Evolutionary conservation across 176 grass and related monocot genomes (phyloP).

Genomic region (Eleusine coracana): DNA sequence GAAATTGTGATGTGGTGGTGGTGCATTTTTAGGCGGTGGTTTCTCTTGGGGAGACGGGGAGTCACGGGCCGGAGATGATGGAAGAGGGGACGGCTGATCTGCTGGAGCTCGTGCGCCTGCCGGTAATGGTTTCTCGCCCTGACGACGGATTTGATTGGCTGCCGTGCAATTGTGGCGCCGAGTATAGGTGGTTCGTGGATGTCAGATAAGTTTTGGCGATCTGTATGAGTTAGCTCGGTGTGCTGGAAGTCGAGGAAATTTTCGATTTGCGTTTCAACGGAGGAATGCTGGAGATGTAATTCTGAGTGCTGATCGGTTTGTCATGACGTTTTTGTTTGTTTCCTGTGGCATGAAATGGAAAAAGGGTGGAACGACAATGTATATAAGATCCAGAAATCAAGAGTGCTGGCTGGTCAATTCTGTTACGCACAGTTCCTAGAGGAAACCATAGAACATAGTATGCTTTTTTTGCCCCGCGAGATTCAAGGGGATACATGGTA

Average conservation of each 20-base stretch:
- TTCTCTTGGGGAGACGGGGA: background rate
- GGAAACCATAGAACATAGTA: background rate
- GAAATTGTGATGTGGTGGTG: background rate
- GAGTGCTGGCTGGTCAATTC: background rate
- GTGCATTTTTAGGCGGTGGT: slow-evolving; percentile 6
- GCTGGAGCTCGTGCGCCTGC: slow-evolving; percentile 33
- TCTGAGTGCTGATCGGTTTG: background rate
- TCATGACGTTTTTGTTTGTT: background rate
- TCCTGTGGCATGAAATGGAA: background rate
- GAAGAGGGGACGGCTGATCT: slow-evolving; percentile 35
- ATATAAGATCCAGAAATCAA: background rate
- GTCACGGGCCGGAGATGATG: slow-evolving; percentile 18
- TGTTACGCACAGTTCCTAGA: background rate
- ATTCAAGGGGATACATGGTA: background rate
- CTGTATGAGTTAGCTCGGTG: background rate
- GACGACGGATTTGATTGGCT: background rate
- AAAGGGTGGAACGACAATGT: background rate
- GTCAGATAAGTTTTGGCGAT: background rate
- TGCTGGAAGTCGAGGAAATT: background rate
- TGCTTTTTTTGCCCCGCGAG: background rate
- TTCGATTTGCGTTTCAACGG: background rate
- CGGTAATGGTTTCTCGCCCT: slow-evolving; percentile 12
- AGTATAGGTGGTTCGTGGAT: background rate
- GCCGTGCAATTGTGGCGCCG: background rate
- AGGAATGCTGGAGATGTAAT: background rate